These are phyloP conservation scores for Aspergillus spinulosporus DNA, from an alignment of 2,329 filamentous ascomycete genomes.

Conservation along the genomic window DNA sequence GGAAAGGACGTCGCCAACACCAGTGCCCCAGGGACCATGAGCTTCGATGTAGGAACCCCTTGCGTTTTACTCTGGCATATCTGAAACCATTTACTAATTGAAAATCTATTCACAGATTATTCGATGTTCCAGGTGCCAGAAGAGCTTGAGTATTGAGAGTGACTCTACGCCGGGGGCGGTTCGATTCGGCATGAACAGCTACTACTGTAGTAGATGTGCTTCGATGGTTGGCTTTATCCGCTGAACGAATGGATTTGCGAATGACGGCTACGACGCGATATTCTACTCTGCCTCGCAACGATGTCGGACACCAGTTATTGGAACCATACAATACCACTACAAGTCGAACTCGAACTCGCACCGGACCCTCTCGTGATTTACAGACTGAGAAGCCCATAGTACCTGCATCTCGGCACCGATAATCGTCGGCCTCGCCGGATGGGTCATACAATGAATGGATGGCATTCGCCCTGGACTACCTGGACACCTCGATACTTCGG, in stretches of 20 bases:
- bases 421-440: not conserved
- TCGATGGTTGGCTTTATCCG: slow-evolving; percentile 46
- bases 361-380: not conserved
- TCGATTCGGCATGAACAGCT: slow-evolving; percentile 52
- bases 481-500: not conserved
- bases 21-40: slow-evolving; percentile 25
- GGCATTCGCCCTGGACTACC: not conserved
- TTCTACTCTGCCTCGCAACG: not conserved
- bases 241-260: slow-evolving; percentile 27
- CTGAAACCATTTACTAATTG: not conserved
- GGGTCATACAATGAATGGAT: not conserved
- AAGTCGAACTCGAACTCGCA: not conserved
- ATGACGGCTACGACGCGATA: not conserved
- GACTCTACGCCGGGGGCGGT: slow-evolving; percentile 40
- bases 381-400: not conserved
- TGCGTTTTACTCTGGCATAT: not conserved
- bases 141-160: slow-evolving; percentile 46
- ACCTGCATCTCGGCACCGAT: not conserved
- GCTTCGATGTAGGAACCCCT: slow-evolving; percentile 32
- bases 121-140: slow-evolving; percentile 51
- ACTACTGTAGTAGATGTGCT: slow-evolving; percentile 50
- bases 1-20: slow-evolving; percentile 22
- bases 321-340: not conserved
- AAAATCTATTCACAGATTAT: slow-evolving; percentile 30
- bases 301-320: not conserved